Evolutionary conservation across 352 stramenopile species (phyloP).

Genomic region (Phytopythium chamaehyphon): DNA sequence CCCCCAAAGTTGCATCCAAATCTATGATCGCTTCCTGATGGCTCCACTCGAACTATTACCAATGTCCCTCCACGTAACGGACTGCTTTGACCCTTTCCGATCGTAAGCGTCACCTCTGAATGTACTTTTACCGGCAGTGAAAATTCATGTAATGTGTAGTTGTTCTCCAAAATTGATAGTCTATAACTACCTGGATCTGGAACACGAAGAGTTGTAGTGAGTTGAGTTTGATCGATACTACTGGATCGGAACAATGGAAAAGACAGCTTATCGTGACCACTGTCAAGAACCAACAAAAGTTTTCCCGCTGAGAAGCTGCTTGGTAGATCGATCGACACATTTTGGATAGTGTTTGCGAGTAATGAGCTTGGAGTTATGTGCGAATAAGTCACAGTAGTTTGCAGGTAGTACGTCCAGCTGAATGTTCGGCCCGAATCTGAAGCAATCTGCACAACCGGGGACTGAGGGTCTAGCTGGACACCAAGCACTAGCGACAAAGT

Average conservation of each 20-base stretch:
- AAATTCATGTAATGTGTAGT: constrained; percentile 1
- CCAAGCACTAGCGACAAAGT: not conserved
- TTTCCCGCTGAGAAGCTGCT: not conserved
- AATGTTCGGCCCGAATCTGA: not conserved
- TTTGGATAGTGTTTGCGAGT: not conserved
- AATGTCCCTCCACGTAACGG: constrained; percentile 25
- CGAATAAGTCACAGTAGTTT: not conserved
- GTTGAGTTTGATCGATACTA: too few relatives aligned
- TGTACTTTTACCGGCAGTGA: not conserved
- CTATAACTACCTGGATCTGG: not conserved
- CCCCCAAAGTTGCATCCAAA: constrained; percentile 26
- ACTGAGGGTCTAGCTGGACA: constrained; percentile 1
- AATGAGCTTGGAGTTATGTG: not conserved
- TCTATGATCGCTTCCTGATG: constrained; percentile 3
- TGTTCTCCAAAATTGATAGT: not conserved
- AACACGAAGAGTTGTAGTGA: too few relatives aligned
- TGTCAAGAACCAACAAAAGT: not conserved
- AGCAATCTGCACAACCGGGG: not conserved
- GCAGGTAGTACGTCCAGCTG: constrained; percentile 20
- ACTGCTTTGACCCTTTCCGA: not conserved
- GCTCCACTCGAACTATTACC: constrained; percentile 10
- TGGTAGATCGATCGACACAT: not conserved
- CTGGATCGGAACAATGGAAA: not conserved
- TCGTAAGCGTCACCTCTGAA: not conserved
- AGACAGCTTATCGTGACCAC: constrained; percentile 1